Conservation (phyloP, 2,329 filamentous ascomycete species). For the Hypomyces perniciosus region DNA sequence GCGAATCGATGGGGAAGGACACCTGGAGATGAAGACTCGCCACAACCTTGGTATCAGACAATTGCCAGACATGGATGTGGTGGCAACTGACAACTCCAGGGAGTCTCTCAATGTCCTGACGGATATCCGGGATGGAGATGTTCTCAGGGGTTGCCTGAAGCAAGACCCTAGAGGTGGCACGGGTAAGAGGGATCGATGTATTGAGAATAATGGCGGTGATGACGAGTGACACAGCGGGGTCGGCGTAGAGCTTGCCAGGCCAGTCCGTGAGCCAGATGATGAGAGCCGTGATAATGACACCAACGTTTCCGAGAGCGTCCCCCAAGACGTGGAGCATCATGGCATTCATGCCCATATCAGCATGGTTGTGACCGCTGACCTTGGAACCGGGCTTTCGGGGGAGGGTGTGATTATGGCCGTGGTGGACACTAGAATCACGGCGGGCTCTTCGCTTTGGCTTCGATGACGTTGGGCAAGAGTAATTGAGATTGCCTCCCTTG, state of each 20-base stretch:
- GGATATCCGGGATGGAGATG: conserved; percentile 82
- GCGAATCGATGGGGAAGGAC: conserved; percentile 78
- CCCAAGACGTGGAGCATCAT: conserved; percentile 73
- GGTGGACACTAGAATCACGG: conserved; percentile 54
- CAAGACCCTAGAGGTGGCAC: conserved; percentile 77
- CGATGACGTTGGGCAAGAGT: conserved; percentile 15
- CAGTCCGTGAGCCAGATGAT: conserved; percentile 88
- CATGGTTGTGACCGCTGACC: conserved; percentile 70
- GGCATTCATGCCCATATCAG: conserved; percentile 91
- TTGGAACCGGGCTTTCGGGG: conserved; percentile 56
- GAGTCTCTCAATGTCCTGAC: conserved; percentile 80
- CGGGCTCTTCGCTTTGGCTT: conserved; percentile 25
- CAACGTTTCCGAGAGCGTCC: conserved; percentile 79
- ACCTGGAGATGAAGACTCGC: conserved; percentile 93
- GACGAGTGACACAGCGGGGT: conserved; percentile 86
- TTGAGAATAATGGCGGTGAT: conserved; percentile 77
- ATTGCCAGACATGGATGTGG: conserved; percentile 95
- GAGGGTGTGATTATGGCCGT: conserved; percentile 74
- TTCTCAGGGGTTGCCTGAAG: conserved; percentile 90
- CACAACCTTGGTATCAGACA: conserved; percentile 90
- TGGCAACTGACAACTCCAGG: conserved; percentile 86
- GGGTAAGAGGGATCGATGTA: conserved; percentile 72
- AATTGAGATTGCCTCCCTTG: conserved; percentile 26
- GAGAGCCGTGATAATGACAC: conserved; percentile 75
- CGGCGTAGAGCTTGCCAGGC: conserved; percentile 77